Evolutionary conservation across 495 filamentous ascomycete genomes (phyloP).

Genomic region (Neurospora sublineolata): DNA sequence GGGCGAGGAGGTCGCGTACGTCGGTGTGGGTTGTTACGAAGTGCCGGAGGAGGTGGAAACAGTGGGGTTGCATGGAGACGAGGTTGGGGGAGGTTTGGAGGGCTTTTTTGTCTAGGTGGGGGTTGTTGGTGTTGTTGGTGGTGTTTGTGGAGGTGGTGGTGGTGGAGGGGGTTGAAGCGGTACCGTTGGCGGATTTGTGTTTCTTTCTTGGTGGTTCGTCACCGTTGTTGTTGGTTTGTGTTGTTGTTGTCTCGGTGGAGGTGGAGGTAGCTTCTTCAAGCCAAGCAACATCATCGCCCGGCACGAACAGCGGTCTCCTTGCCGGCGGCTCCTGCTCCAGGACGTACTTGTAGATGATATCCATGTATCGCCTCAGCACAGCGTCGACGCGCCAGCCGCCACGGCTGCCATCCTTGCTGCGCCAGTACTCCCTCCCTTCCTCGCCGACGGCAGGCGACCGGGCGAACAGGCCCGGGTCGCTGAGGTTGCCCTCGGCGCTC

Average conservation of each 20-base stretch:
- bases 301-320: slow-evolving; percentile 62
- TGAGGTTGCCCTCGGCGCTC: slow-evolving; percentile 89
- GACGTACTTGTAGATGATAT: slow-evolving; percentile 72
- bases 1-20: slow-evolving; percentile 71
- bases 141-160: neutral
- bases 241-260: neutral
- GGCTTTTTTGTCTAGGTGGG: slow-evolving; percentile 21
- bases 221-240: slow-evolving; percentile 18
- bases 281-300: slow-evolving; percentile 44
- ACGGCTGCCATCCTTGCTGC: slow-evolving; percentile 56
- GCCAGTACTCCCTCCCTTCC: slow-evolving; percentile 72
- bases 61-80: slow-evolving; percentile 75
- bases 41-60: slow-evolving; percentile 82
- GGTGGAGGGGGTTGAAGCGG: neutral
- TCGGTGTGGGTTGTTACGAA: slow-evolving; percentile 66
- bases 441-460: slow-evolving; percentile 48
- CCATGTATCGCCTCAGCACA: slow-evolving; percentile 74
- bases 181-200: slow-evolving; percentile 26
- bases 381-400: slow-evolving; percentile 87
- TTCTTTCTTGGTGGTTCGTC: slow-evolving; percentile 45
- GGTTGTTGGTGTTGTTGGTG: neutral
- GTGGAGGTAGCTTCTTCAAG: slow-evolving; percentile 3
- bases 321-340: slow-evolving; percentile 48
- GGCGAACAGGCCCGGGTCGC: slow-evolving; percentile 80
- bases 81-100: slow-evolving; percentile 53